phyloP scores from a whole-genome alignment of 148 eudicot species.

The Rhododendron vialii region DNA sequence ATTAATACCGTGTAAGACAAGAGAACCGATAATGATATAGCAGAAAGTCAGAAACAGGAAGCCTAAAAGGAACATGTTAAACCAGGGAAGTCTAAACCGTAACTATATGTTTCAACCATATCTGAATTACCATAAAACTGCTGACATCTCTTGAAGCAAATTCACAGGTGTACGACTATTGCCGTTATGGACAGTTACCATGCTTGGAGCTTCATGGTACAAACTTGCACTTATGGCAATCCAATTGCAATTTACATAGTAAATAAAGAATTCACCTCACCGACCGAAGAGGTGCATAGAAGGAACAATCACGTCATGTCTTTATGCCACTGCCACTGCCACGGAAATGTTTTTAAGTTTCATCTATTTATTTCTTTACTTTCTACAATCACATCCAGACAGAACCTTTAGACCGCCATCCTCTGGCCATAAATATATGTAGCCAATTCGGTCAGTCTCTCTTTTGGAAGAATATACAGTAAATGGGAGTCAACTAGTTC shows the following conservation, averaged over 20 bases:
- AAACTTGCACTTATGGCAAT: background rate
- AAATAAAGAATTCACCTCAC: slow-evolving; percentile 1
- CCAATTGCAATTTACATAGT: background rate
- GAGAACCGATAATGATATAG: background rate
- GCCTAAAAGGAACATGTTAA: background rate
- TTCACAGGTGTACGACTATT: background rate
- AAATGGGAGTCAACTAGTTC: background rate
- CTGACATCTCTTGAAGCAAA: background rate
- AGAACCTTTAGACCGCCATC: background rate
- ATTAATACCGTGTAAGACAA: slow-evolving; percentile 7
- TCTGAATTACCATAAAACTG: background rate
- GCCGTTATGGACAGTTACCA: background rate
- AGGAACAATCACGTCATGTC: background rate
- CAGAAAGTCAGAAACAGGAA: background rate
- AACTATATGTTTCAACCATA: background rate
- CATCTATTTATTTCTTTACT: background rate
- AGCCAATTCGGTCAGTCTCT: background rate
- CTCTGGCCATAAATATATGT: background rate
- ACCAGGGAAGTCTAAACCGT: background rate
- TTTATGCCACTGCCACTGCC: background rate
- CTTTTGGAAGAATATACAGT: background rate
- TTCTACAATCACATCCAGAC: background rate
- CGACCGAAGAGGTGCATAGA: background rate
- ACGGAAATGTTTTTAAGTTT: background rate
- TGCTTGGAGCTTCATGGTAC: background rate